A percentile compares a stretch with the other conserved stretches of the same genome.
These are phyloP conservation scores for Stereum hirsutum DNA, from an alignment of 1,284 basidiomycete genomes.

Conservation along the genomic window DNA sequence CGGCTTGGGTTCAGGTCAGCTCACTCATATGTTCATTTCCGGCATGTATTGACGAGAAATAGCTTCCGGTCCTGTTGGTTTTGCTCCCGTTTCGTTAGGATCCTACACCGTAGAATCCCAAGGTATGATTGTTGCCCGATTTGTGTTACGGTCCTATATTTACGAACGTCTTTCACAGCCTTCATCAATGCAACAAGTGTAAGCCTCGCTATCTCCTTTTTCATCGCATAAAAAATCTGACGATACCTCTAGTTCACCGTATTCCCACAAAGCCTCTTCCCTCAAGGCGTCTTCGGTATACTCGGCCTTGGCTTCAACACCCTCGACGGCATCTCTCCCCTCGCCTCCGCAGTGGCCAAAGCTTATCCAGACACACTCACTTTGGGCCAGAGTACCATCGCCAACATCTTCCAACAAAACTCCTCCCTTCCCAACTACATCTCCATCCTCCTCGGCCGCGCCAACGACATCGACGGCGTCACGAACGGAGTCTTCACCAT, in stretches of 20 bases:
- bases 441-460: constrained; percentile 19
- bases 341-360: constrained; percentile 6
- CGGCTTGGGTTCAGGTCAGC: constrained; percentile 15
- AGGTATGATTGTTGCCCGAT: constrained; percentile 12
- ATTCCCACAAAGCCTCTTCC: constrained; percentile 14
- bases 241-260: constrained; percentile 9
- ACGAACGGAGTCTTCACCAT: constrained; percentile 21
- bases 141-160: not conserved
- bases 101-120: constrained; percentile 18
- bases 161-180: constrained; percentile 11
- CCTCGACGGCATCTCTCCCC: constrained; percentile 10
- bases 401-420: constrained; percentile 19
- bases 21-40: too few relatives aligned
- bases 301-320: constrained; percentile 18
- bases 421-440: constrained; percentile 17
- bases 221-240: not conserved
- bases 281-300: constrained; percentile 16
- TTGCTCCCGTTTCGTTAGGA: constrained; percentile 19
- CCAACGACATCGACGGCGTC: constrained; percentile 15
- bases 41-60: too few relatives aligned
- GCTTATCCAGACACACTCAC: constrained; percentile 5
- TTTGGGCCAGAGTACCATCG: constrained; percentile 15
- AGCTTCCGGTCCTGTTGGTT: constrained; percentile 17
- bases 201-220: not conserved
- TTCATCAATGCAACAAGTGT: constrained; percentile 18